Evolutionary conservation across 1,139 yeast genomes (phyloP).

Genomic region (Debaryomyces nepalensis): DNA sequence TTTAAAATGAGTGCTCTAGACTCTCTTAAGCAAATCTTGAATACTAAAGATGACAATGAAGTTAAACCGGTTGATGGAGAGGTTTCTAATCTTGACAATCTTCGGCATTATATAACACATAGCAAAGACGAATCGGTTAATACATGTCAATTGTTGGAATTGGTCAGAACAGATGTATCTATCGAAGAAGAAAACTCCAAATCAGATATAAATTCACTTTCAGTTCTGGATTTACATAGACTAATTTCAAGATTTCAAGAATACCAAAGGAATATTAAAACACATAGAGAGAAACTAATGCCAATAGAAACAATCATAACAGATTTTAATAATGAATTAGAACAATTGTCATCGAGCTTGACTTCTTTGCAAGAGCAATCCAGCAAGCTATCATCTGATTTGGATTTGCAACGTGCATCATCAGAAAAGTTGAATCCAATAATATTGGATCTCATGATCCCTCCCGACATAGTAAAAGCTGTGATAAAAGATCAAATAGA

Average conservation of each 20-base stretch:
- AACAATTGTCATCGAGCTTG: conserved; percentile 63
- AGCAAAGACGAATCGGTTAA: conserved; percentile 2
- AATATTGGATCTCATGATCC: conserved; percentile 71
- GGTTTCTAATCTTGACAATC: conserved; percentile 12
- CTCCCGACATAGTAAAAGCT: conserved; percentile 65
- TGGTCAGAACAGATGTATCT: conserved; percentile 23
- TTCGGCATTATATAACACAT: conserved; percentile 12
- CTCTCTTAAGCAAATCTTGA: conserved; percentile 19
- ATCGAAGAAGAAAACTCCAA: conserved; percentile 7
- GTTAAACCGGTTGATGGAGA: conserved; percentile 1
- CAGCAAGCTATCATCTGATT: conserved; percentile 32
- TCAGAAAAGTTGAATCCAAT: conserved; percentile 70
- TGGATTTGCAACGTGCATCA: conserved; percentile 57
- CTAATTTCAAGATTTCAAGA: conserved; percentile 33
- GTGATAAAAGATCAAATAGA: conserved; percentile 53
- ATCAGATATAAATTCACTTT: conserved; percentile 13
- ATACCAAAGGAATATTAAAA: conserved; percentile 40
- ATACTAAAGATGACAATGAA: conserved; percentile 5
- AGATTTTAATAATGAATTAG: conserved; percentile 61
- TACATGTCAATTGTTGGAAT: conserved; percentile 20
- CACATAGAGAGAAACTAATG: conserved; percentile 39
- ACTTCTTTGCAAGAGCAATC: conserved; percentile 59
- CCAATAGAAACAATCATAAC: conserved; percentile 48
- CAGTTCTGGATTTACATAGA: conserved; percentile 17
- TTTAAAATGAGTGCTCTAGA: conserved; percentile 21